Conservation (phyloP, 2,329 filamentous ascomycete species). For the Alternaria triticimaculans region DNA sequence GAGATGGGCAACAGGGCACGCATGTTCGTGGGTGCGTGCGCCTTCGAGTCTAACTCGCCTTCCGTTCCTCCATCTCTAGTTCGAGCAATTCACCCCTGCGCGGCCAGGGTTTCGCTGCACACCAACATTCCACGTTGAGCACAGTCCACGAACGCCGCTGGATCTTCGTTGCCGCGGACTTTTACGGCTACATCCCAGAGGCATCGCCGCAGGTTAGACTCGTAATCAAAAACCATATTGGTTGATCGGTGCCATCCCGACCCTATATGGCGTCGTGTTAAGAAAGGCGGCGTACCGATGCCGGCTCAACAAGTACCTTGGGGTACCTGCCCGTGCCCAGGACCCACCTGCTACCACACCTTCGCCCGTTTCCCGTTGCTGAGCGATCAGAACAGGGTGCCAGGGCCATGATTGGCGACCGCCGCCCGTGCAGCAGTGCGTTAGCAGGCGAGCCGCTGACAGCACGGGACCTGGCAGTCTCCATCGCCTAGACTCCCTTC, state of each 20-base stretch:
- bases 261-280: constrained; percentile 38
- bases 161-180: constrained; percentile 45
- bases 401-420: constrained; percentile 38
- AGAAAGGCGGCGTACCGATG: constrained; percentile 36
- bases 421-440: constrained; percentile 28
- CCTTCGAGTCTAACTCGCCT: constrained; percentile 31
- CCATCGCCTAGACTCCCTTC: constrained; percentile 22
- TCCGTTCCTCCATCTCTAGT: constrained; percentile 35
- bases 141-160: constrained; percentile 44
- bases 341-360: constrained; percentile 29
- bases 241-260: constrained; percentile 43
- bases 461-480: constrained; percentile 34
- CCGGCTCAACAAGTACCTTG: constrained; percentile 43
- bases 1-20: constrained; percentile 40
- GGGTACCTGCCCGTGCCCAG: constrained; percentile 29
- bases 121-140: constrained; percentile 47
- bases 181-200: constrained; percentile 42
- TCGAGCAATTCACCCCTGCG: constrained; percentile 35
- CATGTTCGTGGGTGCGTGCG: constrained; percentile 33
- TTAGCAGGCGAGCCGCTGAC: constrained; percentile 33
- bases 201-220: constrained; percentile 41
- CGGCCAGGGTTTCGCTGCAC: constrained; percentile 29
- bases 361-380: constrained; percentile 27
- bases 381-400: constrained; percentile 37
- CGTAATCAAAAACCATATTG: constrained; percentile 49